Conservation (phyloP, 805 yeast species). For the Lipomyces orientalis region DNA sequence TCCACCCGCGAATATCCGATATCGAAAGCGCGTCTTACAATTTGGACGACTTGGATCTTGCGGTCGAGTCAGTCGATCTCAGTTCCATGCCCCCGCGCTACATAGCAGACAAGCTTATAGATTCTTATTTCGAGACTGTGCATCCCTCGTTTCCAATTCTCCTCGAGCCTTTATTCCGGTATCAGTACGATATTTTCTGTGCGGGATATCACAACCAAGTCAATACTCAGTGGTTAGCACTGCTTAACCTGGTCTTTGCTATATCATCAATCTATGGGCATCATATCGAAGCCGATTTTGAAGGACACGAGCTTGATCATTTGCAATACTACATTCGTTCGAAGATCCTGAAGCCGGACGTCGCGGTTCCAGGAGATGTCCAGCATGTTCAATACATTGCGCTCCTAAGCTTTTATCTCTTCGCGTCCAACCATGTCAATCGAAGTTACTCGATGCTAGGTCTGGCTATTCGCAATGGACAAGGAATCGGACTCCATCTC, state of each 20-base stretch:
- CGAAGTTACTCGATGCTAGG: constrained; percentile 29
- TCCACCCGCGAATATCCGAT: constrained; percentile 12
- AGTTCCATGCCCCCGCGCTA: constrained; percentile 22
- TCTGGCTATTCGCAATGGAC: constrained; percentile 28
- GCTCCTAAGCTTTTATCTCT: constrained; percentile 25
- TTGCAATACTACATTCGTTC: constrained; percentile 28
- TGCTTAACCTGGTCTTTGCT: constrained; percentile 28
- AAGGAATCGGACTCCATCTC: constrained; percentile 29
- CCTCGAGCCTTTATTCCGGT: constrained; percentile 29
- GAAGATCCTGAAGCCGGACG: constrained; percentile 27
- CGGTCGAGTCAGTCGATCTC: constrained; percentile 24
- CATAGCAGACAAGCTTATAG: constrained; percentile 24
- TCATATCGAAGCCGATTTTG: constrained; percentile 7
- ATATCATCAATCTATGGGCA: constrained; percentile 21
- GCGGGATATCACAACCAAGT: constrained; percentile 24
- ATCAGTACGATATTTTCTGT: constrained; percentile 28
- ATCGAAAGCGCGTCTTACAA: constrained; percentile 21
- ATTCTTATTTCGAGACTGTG: constrained; percentile 25
- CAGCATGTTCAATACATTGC: constrained; percentile 28
- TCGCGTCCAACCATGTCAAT: constrained; percentile 25
- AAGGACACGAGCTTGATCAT: constrained; percentile 23
- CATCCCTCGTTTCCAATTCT: constrained; percentile 33
- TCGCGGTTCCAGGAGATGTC: constrained; percentile 28
- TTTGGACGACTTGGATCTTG: constrained; percentile 25
- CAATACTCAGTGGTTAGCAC: constrained; percentile 28